Evolutionary conservation across 2,329 filamentous ascomycete genomes (phyloP).

Genomic region (Xylariaceae sp.): DNA sequence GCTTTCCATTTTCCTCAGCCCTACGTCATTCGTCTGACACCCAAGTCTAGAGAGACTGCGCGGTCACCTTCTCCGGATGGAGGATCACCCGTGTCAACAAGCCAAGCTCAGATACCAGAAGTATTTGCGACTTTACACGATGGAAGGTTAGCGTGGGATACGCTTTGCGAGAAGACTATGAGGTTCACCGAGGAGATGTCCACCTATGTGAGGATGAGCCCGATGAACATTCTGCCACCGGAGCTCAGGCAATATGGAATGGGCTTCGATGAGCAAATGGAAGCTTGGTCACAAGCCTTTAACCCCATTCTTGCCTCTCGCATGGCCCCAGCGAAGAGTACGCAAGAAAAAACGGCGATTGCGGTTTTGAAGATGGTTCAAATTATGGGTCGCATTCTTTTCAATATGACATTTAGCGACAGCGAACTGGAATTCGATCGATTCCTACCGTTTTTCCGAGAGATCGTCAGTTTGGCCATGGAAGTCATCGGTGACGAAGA

Average conservation of each 20-base stretch:
- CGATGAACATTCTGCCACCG: slow-evolving; percentile 59
- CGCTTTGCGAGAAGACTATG: slow-evolving; percentile 61
- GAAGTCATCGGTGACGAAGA: slow-evolving; percentile 68
- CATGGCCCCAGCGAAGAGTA: slow-evolving; percentile 54
- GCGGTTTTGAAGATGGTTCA: slow-evolving; percentile 69
- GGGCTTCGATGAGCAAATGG: slow-evolving; percentile 57
- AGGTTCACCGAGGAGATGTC: slow-evolving; percentile 65
- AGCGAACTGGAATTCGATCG: slow-evolving; percentile 65
- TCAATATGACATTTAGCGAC: slow-evolving; percentile 66
- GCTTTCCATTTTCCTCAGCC: slow-evolving; percentile 71
- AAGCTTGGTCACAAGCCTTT: slow-evolving; percentile 63
- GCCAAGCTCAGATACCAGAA: slow-evolving; percentile 49
- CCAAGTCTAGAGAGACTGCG: slow-evolving; percentile 45
- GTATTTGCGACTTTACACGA: slow-evolving; percentile 59
- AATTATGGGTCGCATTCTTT: slow-evolving; percentile 63
- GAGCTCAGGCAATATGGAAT: slow-evolving; percentile 55
- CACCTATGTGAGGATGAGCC: slow-evolving; percentile 53
- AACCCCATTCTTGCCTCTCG: slow-evolving; percentile 60
- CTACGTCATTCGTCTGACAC: slow-evolving; percentile 62
- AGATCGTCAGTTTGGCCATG: slow-evolving; percentile 62
- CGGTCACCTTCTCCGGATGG: slow-evolving; percentile 53
- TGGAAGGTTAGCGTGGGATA: slow-evolving; percentile 63
- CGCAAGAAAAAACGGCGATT: slow-evolving; percentile 65
- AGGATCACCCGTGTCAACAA: slow-evolving; percentile 50
- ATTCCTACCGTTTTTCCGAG: slow-evolving; percentile 58